Evolutionary conservation across 169 alveolate genomes (phyloP).

Genomic region (Plasmodium inui): DNA sequence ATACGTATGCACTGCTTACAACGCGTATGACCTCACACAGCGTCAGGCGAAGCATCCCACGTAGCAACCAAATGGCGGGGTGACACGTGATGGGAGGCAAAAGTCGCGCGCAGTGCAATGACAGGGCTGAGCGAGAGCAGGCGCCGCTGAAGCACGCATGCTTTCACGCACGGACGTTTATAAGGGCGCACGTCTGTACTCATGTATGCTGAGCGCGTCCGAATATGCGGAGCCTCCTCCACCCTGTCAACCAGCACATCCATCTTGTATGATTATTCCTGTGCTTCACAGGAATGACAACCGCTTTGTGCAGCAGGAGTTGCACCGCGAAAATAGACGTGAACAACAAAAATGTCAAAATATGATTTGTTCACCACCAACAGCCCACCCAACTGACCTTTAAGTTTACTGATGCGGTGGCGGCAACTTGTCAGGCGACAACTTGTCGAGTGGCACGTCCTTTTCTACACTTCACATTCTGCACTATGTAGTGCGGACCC

Average conservation of each 20-base stretch:
- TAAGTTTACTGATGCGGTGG: neutral
- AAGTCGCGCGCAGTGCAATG: neutral
- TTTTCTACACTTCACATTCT: neutral
- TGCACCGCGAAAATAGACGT: neutral
- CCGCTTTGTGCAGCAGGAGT: neutral
- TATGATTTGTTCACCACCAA: neutral
- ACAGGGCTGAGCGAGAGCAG: neutral
- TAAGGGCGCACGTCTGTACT: neutral
- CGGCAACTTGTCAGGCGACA: neutral
- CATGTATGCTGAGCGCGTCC: neutral
- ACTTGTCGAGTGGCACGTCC: neutral
- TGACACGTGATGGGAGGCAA: neutral
- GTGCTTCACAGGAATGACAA: neutral
- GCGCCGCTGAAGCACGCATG: neutral
- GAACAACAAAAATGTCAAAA: neutral
- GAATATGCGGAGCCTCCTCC: neutral
- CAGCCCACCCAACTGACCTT: neutral
- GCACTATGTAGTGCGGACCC: neutral
- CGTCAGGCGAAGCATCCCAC: neutral
- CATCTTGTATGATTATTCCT: neutral
- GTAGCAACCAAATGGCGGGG: neutral
- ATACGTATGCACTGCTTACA: neutral
- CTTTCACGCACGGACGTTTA: no score
- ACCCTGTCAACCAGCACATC: neutral
- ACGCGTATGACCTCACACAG: neutral